Conservation (phyloP, 176 grass and related monocot genomes). For the Luzula sylvatica region DNA sequence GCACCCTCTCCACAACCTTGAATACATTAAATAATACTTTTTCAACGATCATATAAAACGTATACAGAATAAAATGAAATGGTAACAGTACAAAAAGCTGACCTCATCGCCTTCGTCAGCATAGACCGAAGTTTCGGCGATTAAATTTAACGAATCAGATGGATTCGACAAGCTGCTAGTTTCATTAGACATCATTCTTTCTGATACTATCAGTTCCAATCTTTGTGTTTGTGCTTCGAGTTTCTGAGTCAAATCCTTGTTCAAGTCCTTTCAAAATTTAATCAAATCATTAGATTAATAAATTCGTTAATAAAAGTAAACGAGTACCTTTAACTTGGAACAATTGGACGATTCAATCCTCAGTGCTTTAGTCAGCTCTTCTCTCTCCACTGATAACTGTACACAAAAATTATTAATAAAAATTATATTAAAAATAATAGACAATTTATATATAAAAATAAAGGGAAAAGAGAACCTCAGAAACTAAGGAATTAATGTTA, state of each 20-base stretch:
- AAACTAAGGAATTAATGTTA: constrained; percentile 61
- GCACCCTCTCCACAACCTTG: constrained; percentile 87
- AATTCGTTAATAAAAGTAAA: constrained; percentile 9
- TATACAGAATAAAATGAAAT: background rate
- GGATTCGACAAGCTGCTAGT: constrained; percentile 46
- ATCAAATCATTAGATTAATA: background rate
- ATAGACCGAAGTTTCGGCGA: constrained; percentile 71
- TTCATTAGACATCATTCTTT: constrained; percentile 38
- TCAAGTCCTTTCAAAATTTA: constrained; percentile 85
- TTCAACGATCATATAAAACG: no score
- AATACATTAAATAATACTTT: constrained; percentile 10
- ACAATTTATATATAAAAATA: background rate
- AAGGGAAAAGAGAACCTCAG: constrained; percentile 49
- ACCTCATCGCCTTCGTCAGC: constrained; percentile 99
- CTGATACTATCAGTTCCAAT: constrained; percentile 69
- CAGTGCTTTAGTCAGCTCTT: constrained; percentile 63
- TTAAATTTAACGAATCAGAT: constrained; percentile 32
- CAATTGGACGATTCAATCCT: constrained; percentile 98
- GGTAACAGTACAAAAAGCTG: background rate
- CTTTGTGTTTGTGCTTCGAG: constrained; percentile 85
- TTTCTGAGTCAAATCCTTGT: constrained; percentile 88
- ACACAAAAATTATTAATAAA: constrained; percentile 12
- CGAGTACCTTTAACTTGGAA: constrained; percentile 84
- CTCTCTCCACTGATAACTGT: constrained; percentile 96
- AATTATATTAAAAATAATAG: background rate